Conservation (phyloP, 2,329 filamentous ascomycete genomes). For the Leptosphaerulina australis region DNA sequence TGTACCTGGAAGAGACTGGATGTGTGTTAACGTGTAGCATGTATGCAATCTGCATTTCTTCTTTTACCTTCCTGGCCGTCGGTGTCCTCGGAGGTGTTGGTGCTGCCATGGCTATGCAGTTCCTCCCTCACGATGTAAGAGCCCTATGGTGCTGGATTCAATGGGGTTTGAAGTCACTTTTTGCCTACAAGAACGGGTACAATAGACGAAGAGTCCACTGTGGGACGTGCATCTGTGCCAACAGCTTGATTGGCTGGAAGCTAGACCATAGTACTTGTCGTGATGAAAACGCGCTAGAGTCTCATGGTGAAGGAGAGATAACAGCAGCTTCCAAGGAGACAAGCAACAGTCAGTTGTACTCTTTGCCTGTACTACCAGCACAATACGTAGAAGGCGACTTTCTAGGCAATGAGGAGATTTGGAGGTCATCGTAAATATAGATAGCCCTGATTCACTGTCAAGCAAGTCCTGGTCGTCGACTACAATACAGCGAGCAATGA, state of each 20-base stretch:
- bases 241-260: neutral
- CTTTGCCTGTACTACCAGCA: too few species aligned
- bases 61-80: conserved; percentile 18
- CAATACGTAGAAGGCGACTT: too few species aligned
- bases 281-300: neutral
- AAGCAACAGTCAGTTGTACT: neutral
- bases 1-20: conserved; percentile 2
- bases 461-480: too few species aligned
- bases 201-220: neutral
- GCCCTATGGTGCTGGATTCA: neutral
- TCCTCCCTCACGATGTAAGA: neutral
- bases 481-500: too few species aligned
- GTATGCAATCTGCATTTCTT: too few species aligned
- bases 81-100: conserved; percentile 6
- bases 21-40: neutral
- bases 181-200: neutral
- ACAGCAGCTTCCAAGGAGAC: neutral
- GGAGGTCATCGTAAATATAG: too few species aligned
- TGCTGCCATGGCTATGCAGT: conserved; percentile 1
- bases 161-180: neutral
- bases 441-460: too few species aligned
- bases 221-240: neutral
- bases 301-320: neutral
- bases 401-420: too few species aligned
- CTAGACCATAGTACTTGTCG: neutral